Evolutionary conservation across 345 rosid species (phyloP).

Genomic region (Durio zibethinus): DNA sequence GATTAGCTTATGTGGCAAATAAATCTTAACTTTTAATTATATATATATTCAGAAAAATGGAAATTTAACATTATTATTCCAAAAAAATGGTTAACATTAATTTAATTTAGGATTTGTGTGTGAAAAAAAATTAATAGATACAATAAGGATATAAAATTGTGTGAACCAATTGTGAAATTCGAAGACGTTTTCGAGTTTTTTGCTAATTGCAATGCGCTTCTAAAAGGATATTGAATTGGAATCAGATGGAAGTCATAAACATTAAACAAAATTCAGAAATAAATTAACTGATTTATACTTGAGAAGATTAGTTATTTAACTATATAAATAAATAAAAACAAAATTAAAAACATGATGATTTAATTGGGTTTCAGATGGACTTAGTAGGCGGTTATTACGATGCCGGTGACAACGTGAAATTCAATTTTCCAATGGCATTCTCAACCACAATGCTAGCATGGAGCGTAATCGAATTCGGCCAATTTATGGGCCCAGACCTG

Average conservation of each 20-base stretch:
- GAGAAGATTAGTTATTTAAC: not conserved
- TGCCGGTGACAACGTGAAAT: conserved; percentile 85
- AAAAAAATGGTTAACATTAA: no score
- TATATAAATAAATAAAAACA: not conserved
- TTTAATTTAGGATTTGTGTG: no score
- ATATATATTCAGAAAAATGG: no score
- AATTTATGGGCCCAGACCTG: conserved; percentile 36
- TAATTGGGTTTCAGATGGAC: conserved; percentile 37
- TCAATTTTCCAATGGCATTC: conserved; percentile 84
- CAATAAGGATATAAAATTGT: no score
- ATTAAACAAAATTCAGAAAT: not conserved
- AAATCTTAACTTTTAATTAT: no score
- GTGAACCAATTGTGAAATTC: not conserved
- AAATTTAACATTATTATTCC: no score
- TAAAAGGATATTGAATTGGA: not conserved
- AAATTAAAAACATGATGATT: not conserved
- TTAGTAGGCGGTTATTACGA: conserved; percentile 77
- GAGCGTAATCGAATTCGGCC: conserved; percentile 73
- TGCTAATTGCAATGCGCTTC: not conserved
- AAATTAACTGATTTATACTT: not conserved
- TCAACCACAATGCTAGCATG: conserved; percentile 67
- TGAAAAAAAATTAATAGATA: no score
- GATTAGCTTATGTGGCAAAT: no score
- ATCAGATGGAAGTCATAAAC: no score
- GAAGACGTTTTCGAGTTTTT: not conserved